Evolutionary conservation across 495 filamentous ascomycete genomes (phyloP).

Genomic region (Schizothecium vesticola): DNA sequence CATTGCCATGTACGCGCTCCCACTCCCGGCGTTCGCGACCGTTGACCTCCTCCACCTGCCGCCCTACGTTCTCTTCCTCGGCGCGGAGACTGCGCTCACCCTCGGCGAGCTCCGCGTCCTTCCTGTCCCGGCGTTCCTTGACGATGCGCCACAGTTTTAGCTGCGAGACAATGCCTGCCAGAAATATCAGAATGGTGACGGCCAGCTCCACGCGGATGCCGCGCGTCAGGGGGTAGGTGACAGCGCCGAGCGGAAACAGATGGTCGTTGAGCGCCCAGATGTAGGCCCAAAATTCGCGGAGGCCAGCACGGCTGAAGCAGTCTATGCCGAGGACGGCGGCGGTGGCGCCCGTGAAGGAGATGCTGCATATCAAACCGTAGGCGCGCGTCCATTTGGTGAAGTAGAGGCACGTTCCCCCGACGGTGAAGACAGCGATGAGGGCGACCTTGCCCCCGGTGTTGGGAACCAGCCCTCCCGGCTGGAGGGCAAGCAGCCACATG

Average conservation of each 20-base stretch:
- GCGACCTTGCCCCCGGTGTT: constrained; percentile 57
- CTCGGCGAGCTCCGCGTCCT: constrained; percentile 50
- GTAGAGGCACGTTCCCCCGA: constrained; percentile 63
- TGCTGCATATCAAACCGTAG: constrained; percentile 69
- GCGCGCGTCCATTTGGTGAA: constrained; percentile 74
- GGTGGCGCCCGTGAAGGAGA: constrained; percentile 78
- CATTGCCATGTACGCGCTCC: constrained; percentile 73
- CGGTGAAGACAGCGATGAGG: constrained; percentile 68
- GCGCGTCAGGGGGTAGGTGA: constrained; percentile 79
- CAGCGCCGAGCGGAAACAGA: constrained; percentile 68
- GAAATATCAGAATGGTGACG: constrained; percentile 63
- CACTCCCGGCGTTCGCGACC: constrained; percentile 64
- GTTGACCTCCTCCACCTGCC: constrained; percentile 62
- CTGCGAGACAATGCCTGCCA: constrained; percentile 77
- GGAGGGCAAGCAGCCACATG: constrained; percentile 86
- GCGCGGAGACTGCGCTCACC: constrained; percentile 56
- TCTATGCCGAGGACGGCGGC: constrained; percentile 78
- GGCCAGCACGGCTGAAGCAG: constrained; percentile 79
- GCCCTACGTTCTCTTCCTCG: constrained; percentile 64
- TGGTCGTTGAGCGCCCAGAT: constrained; percentile 80
- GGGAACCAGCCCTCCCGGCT: constrained; percentile 66
- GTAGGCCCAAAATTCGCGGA: constrained; percentile 96
- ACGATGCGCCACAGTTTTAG: constrained; percentile 85
- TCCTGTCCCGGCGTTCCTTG: constrained; percentile 61
- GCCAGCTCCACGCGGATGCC: constrained; percentile 85